A percentile compares a stretch with the other conserved stretches of the same genome.
phyloP scores from a whole-genome alignment of 2,329 filamentous ascomycete genomes.

The Rhexocercosporidium sp. region DNA sequence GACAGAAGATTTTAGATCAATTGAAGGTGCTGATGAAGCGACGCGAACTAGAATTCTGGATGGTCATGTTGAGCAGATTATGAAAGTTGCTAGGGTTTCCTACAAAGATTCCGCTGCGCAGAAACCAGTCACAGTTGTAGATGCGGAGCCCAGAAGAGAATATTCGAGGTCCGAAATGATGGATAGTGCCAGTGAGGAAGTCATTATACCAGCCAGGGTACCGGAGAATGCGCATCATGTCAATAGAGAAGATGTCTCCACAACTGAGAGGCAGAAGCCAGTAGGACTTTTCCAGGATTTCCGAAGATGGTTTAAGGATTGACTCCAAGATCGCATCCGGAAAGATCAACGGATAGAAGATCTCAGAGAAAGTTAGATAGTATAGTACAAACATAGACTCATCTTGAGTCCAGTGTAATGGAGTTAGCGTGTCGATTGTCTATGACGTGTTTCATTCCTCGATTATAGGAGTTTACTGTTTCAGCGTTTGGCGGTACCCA shows the following conservation, averaged over 20 bases:
- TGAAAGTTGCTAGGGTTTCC: neutral
- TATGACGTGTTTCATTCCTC: too few relatives aligned
- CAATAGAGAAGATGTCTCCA: too few relatives aligned
- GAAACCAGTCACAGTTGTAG: neutral
- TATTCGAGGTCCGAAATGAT: neutral
- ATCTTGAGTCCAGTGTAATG: too few relatives aligned
- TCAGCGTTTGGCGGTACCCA: too few relatives aligned
- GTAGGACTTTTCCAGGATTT: neutral
- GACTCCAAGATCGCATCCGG: neutral
- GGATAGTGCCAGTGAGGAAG: neutral
- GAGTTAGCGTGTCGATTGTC: too few relatives aligned
- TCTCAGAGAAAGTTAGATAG: neutral
- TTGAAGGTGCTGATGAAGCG: neutral
- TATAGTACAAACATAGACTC: too few relatives aligned
- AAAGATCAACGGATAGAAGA: neutral
- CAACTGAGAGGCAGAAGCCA: neutral
- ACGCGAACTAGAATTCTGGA: slow-evolving; percentile 5
- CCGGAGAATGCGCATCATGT: too few relatives aligned
- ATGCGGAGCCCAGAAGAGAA: neutral
- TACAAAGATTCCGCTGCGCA: neutral
- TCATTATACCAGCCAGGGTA: neutral
- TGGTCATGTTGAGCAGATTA: slow-evolving; percentile 7
- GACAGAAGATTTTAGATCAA: neutral
- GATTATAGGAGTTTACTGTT: too few relatives aligned
- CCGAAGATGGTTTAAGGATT: neutral